phyloP scores from a whole-genome alignment of 805 yeast genomes.

The Diddensiella santjacobensis region DNA sequence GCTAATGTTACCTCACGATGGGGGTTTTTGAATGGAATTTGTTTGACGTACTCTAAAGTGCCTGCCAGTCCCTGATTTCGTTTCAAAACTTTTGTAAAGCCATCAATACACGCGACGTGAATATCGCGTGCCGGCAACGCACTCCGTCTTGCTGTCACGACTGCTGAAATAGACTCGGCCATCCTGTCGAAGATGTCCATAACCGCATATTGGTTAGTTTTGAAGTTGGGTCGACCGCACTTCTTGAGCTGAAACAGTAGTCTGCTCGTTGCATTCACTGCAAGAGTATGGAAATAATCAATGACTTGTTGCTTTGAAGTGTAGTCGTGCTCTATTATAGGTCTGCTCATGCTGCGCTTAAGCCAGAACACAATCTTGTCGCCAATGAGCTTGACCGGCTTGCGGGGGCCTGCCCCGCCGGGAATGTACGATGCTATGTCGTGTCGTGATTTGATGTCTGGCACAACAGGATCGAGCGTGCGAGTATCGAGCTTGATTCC shows the following conservation, averaged over 20 bases:
- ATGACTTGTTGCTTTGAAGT: not conserved
- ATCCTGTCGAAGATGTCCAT: not conserved
- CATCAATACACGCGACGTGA: not conserved
- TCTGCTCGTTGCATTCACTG: not conserved
- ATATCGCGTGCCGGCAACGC: not conserved
- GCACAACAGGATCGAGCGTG: slow-evolving; percentile 24
- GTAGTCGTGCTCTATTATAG: not conserved
- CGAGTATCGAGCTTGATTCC: slow-evolving; percentile 11
- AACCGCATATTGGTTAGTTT: not conserved
- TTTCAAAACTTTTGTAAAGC: not conserved
- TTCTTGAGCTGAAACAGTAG: not conserved
- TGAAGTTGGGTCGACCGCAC: not conserved
- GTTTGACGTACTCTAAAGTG: not conserved
- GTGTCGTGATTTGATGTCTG: not conserved
- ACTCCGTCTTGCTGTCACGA: not conserved
- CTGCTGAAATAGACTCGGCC: not conserved
- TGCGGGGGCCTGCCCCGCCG: slow-evolving; percentile 3
- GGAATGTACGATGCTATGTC: not conserved
- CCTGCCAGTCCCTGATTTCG: not conserved
- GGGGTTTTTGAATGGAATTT: too few species aligned
- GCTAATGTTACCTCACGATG: too few species aligned
- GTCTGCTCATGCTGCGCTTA: not conserved
- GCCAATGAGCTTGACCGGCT: not conserved
- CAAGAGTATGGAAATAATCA: not conserved
- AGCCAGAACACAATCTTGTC: slow-evolving; percentile 3